phyloP scores from a whole-genome alignment of 139 green algal species.

The Nannochloris sp. region DNA sequence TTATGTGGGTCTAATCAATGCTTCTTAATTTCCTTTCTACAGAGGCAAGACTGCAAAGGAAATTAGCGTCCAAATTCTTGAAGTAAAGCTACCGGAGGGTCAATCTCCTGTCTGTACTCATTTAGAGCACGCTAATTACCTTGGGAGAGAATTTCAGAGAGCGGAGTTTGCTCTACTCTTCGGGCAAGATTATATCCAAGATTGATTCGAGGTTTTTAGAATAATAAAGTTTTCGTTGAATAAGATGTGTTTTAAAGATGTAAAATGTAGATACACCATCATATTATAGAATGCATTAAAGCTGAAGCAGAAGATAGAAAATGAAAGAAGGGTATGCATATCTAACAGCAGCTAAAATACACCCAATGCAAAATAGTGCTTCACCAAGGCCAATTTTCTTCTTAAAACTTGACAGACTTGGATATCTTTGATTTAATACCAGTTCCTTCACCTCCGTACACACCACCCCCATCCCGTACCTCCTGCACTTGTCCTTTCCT shows the following conservation, averaged over 20 bases:
- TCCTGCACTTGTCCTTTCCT: conserved; percentile 84
- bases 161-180: conserved; percentile 40
- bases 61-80: conserved; percentile 44
- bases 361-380: no score
- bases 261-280: no score
- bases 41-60: conserved; percentile 50
- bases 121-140: conserved; percentile 57
- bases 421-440: conserved; percentile 86
- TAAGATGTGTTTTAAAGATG: no score
- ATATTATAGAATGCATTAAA: no score
- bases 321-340: no score
- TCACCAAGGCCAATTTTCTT: no score
- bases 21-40: background rate
- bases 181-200: conserved; percentile 44
- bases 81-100: conserved; percentile 16
- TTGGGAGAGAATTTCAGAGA: conserved; percentile 53
- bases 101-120: conserved; percentile 23
- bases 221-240: no score
- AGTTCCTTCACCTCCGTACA: conserved; percentile 89
- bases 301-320: no score
- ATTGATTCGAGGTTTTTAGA: no score
- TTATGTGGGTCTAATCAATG: no score
- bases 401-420: conserved; percentile 58
- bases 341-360: no score
- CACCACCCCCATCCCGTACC: conserved; percentile 24